These are phyloP conservation scores for Geotrichum siamense DNA, from an alignment of 1,139 yeast species.

Conservation along the genomic window DNA sequence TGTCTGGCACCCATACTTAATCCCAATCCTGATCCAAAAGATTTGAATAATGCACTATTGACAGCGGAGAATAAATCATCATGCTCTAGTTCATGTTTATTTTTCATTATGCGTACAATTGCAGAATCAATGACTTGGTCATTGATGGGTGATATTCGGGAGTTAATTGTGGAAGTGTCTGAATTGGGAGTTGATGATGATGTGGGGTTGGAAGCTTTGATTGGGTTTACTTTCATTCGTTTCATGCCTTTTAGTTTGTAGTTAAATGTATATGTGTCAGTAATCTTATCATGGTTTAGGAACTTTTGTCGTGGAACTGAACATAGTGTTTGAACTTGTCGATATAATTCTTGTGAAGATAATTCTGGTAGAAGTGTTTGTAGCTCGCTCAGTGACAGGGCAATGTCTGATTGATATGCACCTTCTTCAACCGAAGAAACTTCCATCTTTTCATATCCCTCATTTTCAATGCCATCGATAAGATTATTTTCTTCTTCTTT, in stretches of 20 bases:
- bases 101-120: constrained; percentile 79
- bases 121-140: constrained; percentile 62
- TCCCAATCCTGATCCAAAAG: background rate
- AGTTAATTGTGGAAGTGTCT: constrained; percentile 43
- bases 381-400: background rate
- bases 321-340: constrained; percentile 21
- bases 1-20: background rate
- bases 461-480: constrained; percentile 79
- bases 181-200: constrained; percentile 29
- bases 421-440: background rate
- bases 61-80: constrained; percentile 62
- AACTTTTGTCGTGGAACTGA: constrained; percentile 22
- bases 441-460: constrained; percentile 55
- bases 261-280: constrained; percentile 65
- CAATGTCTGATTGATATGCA: background rate
- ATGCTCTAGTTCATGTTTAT: constrained; percentile 51
- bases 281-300: constrained; percentile 59
- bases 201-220: constrained; percentile 40
- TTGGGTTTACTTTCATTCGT: constrained; percentile 73
- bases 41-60: constrained; percentile 41
- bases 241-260: constrained; percentile 59
- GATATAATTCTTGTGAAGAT: background rate
- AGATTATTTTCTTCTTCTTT: constrained; percentile 56
- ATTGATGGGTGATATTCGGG: constrained; percentile 40
- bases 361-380: background rate